phyloP scores from a whole-genome alignment of 352 stramenopile species.

The Globisporangium canariense region DNA sequence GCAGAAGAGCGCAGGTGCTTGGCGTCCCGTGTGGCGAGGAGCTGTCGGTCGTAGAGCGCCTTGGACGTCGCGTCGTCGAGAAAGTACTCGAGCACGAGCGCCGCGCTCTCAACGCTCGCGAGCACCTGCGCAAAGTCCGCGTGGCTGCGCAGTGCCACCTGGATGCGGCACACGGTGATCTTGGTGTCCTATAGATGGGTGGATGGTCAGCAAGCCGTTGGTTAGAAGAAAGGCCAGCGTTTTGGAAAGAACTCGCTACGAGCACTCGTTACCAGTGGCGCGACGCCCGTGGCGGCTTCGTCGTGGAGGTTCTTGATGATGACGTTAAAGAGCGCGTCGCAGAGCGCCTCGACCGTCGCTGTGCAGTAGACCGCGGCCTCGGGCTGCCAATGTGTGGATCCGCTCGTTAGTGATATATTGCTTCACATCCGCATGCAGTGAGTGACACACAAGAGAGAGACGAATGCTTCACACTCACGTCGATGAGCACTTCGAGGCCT shows the following conservation, averaged over 20 bases:
- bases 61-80: slow-evolving; percentile 46
- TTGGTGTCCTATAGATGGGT: slow-evolving; percentile 33
- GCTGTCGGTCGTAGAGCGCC: slow-evolving; percentile 35
- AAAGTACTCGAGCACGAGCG: slow-evolving; percentile 44
- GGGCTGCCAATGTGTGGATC: slow-evolving; percentile 19
- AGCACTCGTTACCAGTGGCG: slow-evolving; percentile 20
- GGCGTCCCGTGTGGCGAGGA: slow-evolving; percentile 40
- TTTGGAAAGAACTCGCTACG: too few relatives aligned
- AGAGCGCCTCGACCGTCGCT: slow-evolving; percentile 49
- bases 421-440: neutral
- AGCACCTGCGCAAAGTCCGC: slow-evolving; percentile 36
- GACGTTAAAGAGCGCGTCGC: slow-evolving; percentile 45
- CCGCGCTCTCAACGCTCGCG: slow-evolving; percentile 28
- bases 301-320: slow-evolving; percentile 43
- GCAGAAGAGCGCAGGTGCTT: slow-evolving; percentile 31
- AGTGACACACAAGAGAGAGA: neutral
- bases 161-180: slow-evolving; percentile 49
- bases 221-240: neutral
- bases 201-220: neutral
- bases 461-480: slow-evolving; percentile 23
- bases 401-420: neutral
- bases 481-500: slow-evolving; percentile 42
- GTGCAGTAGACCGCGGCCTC: slow-evolving; percentile 55
- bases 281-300: slow-evolving; percentile 21
- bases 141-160: slow-evolving; percentile 47